phyloP scores from a whole-genome alignment of 176 grass and related monocot genomes.

The Eleusine coracana region DNA sequence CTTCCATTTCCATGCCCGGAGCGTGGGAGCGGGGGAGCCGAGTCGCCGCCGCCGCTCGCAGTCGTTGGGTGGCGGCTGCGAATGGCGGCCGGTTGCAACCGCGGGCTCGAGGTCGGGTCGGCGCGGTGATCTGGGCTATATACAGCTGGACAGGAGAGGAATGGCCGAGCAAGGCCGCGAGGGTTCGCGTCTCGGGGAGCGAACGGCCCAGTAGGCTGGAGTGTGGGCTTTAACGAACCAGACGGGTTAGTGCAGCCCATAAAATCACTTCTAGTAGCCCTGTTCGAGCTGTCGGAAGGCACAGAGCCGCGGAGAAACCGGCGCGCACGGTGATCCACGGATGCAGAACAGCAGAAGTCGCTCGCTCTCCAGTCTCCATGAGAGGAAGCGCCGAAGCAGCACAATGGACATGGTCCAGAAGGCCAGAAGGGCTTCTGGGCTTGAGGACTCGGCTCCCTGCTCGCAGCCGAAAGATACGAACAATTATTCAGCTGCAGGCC shows the following conservation, averaged over 20 bases:
- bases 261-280: background rate
- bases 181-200: background rate
- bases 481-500: too few relatives aligned
- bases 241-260: background rate
- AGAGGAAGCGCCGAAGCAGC: too few relatives aligned
- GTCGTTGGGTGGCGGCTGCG: slow-evolving; percentile 39
- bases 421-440: too few relatives aligned
- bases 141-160: background rate
- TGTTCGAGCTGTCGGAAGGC: too few relatives aligned
- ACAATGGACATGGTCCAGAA: too few relatives aligned
- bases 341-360: too few relatives aligned
- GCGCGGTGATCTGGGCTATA: slow-evolving; percentile 10
- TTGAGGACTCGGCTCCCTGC: too few relatives aligned
- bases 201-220: background rate
- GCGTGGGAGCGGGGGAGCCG: slow-evolving; percentile 31
- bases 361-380: too few relatives aligned
- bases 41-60: slow-evolving; percentile 29
- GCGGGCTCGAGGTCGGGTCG: slow-evolving; percentile 19
- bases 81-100: slow-evolving; percentile 3
- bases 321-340: too few relatives aligned
- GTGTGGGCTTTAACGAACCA: background rate
- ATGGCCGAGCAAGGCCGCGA: background rate
- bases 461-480: too few relatives aligned
- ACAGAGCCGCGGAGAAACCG: background rate
- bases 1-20: slow-evolving; percentile 48